phyloP scores from a whole-genome alignment of 2,329 filamentous ascomycete species.

The Phaeosphaeria sp. region DNA sequence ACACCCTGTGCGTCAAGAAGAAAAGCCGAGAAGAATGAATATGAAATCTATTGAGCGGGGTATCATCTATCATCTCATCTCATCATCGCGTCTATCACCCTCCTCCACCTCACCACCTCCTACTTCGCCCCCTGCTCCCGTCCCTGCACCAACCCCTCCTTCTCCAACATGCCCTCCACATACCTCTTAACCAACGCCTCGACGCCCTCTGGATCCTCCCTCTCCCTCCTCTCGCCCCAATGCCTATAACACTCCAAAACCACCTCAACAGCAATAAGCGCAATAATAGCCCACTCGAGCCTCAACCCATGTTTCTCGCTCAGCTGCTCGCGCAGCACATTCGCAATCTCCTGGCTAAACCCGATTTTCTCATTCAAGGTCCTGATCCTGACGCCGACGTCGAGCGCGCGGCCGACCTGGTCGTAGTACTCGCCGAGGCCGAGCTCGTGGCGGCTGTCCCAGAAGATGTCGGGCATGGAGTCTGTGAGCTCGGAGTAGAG shows the following conservation, averaged over 20 bases:
- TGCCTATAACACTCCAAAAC: conserved; percentile 81
- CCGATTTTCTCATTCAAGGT: conserved; percentile 97
- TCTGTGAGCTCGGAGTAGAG: conserved; percentile 97
- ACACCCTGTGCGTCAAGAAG: not conserved
- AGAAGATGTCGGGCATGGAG: conserved; percentile 93
- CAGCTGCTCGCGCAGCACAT: conserved; percentile 82
- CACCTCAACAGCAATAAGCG: conserved; percentile 91
- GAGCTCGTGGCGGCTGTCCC: conserved; percentile 88
- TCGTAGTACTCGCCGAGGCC: conserved; percentile 95
- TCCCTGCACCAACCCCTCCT: conserved; percentile 3
- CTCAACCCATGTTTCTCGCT: conserved; percentile 89
- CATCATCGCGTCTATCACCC: not conserved
- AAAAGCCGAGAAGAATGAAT: not conserved
- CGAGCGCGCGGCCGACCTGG: conserved; percentile 85
- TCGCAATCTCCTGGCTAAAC: conserved; percentile 94
- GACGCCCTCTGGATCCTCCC: conserved; percentile 50
- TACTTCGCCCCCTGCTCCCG: not conserved
- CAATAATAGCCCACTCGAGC: conserved; percentile 95
- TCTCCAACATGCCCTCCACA: conserved; percentile 29
- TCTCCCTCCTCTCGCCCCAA: conserved; percentile 65
- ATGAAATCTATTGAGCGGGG: conserved; percentile 25
- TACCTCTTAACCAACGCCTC: conserved; percentile 49
- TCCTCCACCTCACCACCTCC: not conserved
- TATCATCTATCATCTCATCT: conserved; percentile 17
- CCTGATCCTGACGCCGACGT: conserved; percentile 89